phyloP scores from a whole-genome alignment of 2,329 filamentous ascomycete species.

The Ophiostoma novo-ulmi region DNA sequence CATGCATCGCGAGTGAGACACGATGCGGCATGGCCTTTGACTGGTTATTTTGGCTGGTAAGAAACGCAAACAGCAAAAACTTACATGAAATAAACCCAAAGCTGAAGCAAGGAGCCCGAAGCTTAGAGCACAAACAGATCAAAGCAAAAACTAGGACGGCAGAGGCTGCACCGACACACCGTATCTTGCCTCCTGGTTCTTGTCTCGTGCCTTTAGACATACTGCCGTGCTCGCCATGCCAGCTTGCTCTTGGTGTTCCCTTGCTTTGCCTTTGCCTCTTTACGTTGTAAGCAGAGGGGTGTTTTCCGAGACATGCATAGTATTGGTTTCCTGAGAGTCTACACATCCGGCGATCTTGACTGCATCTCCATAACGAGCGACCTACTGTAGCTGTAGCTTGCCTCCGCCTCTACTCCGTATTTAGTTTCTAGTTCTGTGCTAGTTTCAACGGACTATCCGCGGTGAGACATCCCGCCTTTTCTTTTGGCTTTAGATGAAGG shows the following conservation, averaged over 20 bases:
- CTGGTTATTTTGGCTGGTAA: not conserved
- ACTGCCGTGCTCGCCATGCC: not conserved
- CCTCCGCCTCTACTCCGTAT: not conserved
- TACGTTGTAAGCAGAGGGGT: not conserved
- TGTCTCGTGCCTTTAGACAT: not conserved
- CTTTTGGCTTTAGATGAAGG: not conserved
- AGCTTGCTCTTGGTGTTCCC: not conserved
- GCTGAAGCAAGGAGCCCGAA: not conserved
- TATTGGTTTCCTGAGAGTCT: not conserved
- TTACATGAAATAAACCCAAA: not conserved
- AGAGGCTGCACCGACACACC: not conserved
- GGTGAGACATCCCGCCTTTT: not conserved
- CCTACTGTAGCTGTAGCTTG: not conserved
- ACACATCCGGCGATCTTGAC: not conserved
- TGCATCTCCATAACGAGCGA: not conserved
- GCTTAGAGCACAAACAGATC: not conserved
- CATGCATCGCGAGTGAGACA: not conserved
- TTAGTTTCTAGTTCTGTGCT: not conserved
- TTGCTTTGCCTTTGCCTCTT: not conserved
- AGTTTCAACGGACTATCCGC: conserved; percentile 3
- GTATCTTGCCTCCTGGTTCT: not conserved
- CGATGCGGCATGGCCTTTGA: not conserved
- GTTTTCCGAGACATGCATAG: not conserved
- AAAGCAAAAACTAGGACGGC: not conserved
- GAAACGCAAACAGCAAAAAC: too few species aligned